These are phyloP conservation scores for Xylariaceae sp. DNA, from an alignment of 2,329 filamentous ascomycete species.

Conservation along the genomic window DNA sequence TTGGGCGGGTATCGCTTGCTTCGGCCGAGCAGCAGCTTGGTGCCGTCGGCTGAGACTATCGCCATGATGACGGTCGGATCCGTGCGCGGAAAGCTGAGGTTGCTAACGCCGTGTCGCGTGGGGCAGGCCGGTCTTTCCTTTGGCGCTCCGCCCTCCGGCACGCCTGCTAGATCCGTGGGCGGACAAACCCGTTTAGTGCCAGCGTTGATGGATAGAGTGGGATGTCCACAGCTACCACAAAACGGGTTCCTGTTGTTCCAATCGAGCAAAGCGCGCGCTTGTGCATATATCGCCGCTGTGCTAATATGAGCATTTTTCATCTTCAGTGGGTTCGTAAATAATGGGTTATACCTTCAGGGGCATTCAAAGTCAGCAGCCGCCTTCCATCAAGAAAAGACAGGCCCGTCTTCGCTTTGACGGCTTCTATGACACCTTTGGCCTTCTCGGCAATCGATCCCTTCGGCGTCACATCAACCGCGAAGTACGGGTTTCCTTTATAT, in stretches of 20 bases:
- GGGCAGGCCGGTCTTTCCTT: slow-evolving; percentile 70
- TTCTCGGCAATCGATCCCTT: slow-evolving; percentile 64
- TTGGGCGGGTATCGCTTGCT: slow-evolving; percentile 79
- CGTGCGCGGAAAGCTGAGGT: slow-evolving; percentile 88
- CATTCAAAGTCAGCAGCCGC: slow-evolving; percentile 47
- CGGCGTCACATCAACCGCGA: slow-evolving; percentile 86
- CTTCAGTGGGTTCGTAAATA: not conserved
- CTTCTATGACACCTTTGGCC: slow-evolving; percentile 62
- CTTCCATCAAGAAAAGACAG: slow-evolving; percentile 66
- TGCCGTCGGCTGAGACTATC: slow-evolving; percentile 78
- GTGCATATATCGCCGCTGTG: slow-evolving; percentile 84
- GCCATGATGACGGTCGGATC: slow-evolving; percentile 96
- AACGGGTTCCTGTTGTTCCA: slow-evolving; percentile 95
- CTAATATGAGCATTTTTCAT: not conserved
- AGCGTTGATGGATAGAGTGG: slow-evolving; percentile 76
- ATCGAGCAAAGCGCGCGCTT: slow-evolving; percentile 84
- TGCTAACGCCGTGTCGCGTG: slow-evolving; percentile 83
- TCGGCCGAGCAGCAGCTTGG: slow-evolving; percentile 79
- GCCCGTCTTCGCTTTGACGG: slow-evolving; percentile 60
- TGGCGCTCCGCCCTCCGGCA: slow-evolving; percentile 43
- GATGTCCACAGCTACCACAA: slow-evolving; percentile 85
- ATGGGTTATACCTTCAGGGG: slow-evolving; percentile 48
- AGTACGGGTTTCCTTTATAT: slow-evolving; percentile 81
- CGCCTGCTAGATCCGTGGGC: slow-evolving; percentile 62
- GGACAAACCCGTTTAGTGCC: slow-evolving; percentile 83